These are phyloP conservation scores for Cladobotryum protrusum DNA, from an alignment of 2,329 filamentous ascomycete species.

Conservation along the genomic window DNA sequence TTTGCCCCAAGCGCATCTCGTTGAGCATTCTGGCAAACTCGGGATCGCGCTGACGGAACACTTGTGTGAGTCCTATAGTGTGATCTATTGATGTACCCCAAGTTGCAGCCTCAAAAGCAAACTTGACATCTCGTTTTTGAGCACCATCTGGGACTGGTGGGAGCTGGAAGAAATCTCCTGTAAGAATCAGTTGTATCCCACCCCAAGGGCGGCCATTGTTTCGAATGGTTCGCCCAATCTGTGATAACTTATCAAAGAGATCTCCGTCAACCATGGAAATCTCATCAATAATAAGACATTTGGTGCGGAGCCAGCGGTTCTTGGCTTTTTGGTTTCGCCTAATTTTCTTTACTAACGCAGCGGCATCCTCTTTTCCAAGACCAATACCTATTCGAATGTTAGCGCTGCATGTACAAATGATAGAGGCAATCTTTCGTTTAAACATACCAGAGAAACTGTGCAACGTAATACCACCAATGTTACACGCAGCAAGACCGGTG, in stretches of 20 bases:
- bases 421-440: neutral
- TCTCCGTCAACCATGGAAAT: conserved; percentile 98
- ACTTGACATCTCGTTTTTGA: conserved; percentile 63
- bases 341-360: conserved; percentile 82
- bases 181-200: conserved; percentile 91
- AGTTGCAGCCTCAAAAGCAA: conserved; percentile 85
- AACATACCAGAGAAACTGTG: conserved; percentile 79
- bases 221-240: conserved; percentile 75
- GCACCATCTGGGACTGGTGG: conserved; percentile 82
- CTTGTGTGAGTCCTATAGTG: conserved; percentile 89
- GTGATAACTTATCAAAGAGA: conserved; percentile 90
- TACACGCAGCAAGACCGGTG: conserved; percentile 91
- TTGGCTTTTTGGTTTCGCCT: conserved; percentile 82
- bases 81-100: conserved; percentile 93
- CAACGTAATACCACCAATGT: conserved; percentile 90
- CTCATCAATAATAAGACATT: conserved; percentile 85
- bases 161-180: conserved; percentile 95
- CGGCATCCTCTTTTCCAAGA: conserved; percentile 80
- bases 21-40: conserved; percentile 93
- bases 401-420: neutral
- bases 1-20: conserved; percentile 86
- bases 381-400: conserved; percentile 53
- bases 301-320: conserved; percentile 81
- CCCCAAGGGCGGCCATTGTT: conserved; percentile 93
- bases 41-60: conserved; percentile 90